Evolutionary conservation across 768 basidiomycete species (phyloP).

Genomic region (Rubroboletus pulcherrimus): DNA sequence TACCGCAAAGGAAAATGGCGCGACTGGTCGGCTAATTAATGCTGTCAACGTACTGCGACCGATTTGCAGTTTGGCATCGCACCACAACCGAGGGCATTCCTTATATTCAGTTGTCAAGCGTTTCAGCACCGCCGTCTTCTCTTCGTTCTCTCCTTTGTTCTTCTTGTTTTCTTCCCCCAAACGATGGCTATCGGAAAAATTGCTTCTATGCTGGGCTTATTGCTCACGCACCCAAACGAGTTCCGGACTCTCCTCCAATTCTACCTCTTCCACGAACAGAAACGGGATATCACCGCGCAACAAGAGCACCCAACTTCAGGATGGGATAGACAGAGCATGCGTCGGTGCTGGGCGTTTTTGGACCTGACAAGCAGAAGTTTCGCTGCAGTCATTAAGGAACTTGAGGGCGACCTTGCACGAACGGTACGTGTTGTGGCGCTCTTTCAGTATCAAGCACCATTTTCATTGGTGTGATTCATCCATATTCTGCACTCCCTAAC

Average conservation of each 20-base stretch:
- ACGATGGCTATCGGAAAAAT: constrained; percentile 47
- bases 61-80: background rate
- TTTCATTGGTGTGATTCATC: background rate
- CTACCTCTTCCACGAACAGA: constrained; percentile 74
- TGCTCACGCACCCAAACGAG: constrained; percentile 79
- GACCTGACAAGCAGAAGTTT: constrained; percentile 90
- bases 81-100: background rate
- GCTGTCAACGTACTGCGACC: too few species aligned
- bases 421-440: constrained; percentile 55
- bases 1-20: constrained; percentile 8
- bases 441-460: background rate
- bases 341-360: constrained; percentile 83
- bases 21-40: background rate
- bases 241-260: constrained; percentile 82
- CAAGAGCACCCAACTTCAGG: constrained; percentile 76
- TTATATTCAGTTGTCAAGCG: background rate
- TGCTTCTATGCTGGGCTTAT: constrained; percentile 56
- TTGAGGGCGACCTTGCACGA: constrained; percentile 91
- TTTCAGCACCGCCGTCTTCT: background rate
- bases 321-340: constrained; percentile 85
- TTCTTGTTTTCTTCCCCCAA: background rate
- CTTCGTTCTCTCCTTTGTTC: background rate
- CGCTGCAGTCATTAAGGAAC: constrained; percentile 89
- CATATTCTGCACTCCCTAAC: background rate
- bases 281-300: constrained; percentile 75